A percentile compares a stretch with the other conserved stretches of the same genome.
Evolutionary conservation across 371 early-diverging fungal genomes (phyloP).

Genomic region (Paraphysoderma sedebokerense): DNA sequence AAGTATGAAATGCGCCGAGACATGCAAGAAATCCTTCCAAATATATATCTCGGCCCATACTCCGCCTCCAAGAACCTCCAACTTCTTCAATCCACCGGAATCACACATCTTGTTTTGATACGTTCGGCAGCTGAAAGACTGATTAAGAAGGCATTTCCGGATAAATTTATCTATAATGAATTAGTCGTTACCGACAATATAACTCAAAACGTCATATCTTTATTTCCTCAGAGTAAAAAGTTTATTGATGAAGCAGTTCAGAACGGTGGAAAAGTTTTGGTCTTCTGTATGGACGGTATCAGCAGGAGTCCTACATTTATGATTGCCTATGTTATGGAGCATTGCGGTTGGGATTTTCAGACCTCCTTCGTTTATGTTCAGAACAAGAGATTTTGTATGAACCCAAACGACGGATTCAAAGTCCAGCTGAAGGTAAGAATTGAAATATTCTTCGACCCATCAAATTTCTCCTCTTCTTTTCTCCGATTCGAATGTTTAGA

Average conservation of each 20-base stretch:
- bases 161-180: conserved; percentile 11
- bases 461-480: too few species aligned
- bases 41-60: conserved; percentile 62
- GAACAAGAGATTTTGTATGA: conserved; percentile 63
- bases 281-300: conserved; percentile 75
- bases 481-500: too few species aligned
- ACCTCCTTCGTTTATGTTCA: conserved; percentile 66
- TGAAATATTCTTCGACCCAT: too few species aligned
- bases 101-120: conserved; percentile 59
- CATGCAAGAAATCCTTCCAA: conserved; percentile 64
- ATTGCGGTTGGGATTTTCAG: conserved; percentile 36
- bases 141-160: conserved; percentile 8
- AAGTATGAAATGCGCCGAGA: conserved; percentile 63
- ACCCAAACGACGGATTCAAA: conserved; percentile 63
- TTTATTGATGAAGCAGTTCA: conserved; percentile 40
- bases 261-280: conserved; percentile 41
- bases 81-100: conserved; percentile 25
- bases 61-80: conserved; percentile 39
- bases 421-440: too few species aligned
- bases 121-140: conserved; percentile 12
- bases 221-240: conserved; percentile 38
- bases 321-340: conserved; percentile 71
- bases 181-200: not conserved
- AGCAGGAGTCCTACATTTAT: conserved; percentile 73
- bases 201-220: conserved; percentile 57